Evolutionary conservation across 371 early-diverging fungal genomes (phyloP).

Genomic region (Umbelopsis sp.): DNA sequence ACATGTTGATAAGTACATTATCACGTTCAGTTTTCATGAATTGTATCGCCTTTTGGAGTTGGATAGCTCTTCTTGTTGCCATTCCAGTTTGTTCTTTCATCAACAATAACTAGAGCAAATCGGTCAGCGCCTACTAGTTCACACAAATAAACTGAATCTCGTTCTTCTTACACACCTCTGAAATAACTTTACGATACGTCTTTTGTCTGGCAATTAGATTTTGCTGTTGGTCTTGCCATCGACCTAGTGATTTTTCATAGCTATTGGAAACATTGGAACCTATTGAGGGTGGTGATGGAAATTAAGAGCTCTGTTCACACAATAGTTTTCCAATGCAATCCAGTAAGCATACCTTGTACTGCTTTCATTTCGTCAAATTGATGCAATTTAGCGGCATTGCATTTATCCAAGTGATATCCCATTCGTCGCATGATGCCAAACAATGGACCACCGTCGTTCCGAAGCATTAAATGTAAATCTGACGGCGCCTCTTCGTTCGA

Average conservation of each 20-base stretch:
- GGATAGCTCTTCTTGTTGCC: neutral
- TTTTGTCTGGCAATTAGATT: neutral
- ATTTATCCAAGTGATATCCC: constrained; percentile 11
- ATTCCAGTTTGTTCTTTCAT: neutral
- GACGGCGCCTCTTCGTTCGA: neutral
- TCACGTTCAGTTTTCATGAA: neutral
- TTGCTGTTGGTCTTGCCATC: constrained; percentile 14
- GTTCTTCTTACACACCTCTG: neutral
- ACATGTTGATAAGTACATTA: neutral
- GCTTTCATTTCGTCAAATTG: neutral
- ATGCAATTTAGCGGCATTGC: neutral
- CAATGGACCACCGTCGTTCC: neutral
- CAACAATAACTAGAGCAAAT: neutral
- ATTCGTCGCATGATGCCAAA: constrained; percentile 11
- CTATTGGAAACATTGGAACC: neutral
- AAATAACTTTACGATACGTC: neutral
- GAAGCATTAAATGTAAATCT: neutral
- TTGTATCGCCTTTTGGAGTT: neutral
- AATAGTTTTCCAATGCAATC: neutral
- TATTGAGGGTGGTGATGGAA: neutral
- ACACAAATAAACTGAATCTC: neutral
- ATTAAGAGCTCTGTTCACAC: too few relatives aligned
- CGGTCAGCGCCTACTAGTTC: neutral
- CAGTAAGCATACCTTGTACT: neutral
- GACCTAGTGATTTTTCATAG: neutral